Percentiles rank a stretch among this genome's conserved stretches.
phyloP scores from a whole-genome alignment of 495 filamentous ascomycete genomes.

The Podospora pseudoanserina region DNA sequence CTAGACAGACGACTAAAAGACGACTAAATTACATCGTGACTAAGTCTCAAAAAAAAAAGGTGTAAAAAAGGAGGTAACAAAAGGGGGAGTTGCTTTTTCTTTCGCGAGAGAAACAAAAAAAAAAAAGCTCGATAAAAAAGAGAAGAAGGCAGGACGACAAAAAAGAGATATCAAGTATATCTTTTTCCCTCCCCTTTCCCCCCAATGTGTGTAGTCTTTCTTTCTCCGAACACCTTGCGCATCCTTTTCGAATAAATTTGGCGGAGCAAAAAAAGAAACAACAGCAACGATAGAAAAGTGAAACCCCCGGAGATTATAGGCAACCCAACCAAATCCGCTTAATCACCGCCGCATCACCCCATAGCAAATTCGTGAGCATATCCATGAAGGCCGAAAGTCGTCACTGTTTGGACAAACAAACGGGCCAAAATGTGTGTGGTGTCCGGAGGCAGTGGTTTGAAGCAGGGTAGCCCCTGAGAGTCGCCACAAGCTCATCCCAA shows the following conservation, averaged over 20 bases:
- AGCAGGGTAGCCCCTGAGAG: conserved; percentile 4
- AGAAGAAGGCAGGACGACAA: neutral
- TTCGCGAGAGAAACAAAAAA: neutral
- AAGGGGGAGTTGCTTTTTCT: neutral
- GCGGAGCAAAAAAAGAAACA: conserved; percentile 9
- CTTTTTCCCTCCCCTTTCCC: neutral
- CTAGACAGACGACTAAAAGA: neutral
- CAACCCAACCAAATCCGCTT: neutral
- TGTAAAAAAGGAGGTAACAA: conserved; percentile 19
- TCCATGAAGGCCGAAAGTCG: conserved; percentile 3
- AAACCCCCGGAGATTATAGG: neutral
- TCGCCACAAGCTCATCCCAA: conserved; percentile 6
- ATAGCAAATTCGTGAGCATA: conserved; percentile 2
- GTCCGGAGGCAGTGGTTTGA: neutral
- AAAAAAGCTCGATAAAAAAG: neutral
- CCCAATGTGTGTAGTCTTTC: neutral
- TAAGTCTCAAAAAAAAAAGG: conserved; percentile 28
- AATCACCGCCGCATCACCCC: neutral
- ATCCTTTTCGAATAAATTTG: neutral
- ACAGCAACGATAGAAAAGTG: neutral
- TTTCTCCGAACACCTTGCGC: neutral
- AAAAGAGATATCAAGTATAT: neutral
- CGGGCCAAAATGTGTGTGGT: neutral
- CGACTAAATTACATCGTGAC: conserved; percentile 47
- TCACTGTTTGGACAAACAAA: neutral